phyloP scores from a whole-genome alignment of 2,329 filamentous ascomycete species.

The Helotiales sp. region DNA sequence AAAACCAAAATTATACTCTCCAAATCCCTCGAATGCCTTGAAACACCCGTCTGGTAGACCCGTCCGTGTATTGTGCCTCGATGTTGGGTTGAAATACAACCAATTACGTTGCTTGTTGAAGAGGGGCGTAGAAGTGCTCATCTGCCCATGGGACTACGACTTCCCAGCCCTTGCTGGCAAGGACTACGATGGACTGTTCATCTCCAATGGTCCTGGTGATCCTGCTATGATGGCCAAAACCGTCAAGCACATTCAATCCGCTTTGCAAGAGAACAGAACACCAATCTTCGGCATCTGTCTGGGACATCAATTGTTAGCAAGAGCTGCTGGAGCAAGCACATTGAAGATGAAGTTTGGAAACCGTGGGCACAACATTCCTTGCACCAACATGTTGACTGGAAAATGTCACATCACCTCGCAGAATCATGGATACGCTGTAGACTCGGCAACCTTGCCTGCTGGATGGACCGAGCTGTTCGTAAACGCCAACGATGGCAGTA shows the following conservation, averaged over 20 bases:
- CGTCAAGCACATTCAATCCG: slow-evolving; percentile 74
- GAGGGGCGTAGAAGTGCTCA: slow-evolving; percentile 88
- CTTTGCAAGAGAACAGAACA: slow-evolving; percentile 75
- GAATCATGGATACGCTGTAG: slow-evolving; percentile 96
- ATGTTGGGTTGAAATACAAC: slow-evolving; percentile 98
- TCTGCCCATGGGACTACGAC: slow-evolving; percentile 96
- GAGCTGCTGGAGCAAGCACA: slow-evolving; percentile 82
- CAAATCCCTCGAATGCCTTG: slow-evolving; percentile 67
- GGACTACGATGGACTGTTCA: slow-evolving; percentile 93
- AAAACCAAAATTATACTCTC: slow-evolving; percentile 81
- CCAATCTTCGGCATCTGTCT: slow-evolving; percentile 97
- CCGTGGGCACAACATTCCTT: slow-evolving; percentile 97
- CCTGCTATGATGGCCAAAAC: slow-evolving; percentile 81
- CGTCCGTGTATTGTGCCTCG: slow-evolving; percentile 86
- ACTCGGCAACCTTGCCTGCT: slow-evolving; percentile 70
- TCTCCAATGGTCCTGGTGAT: slow-evolving; percentile 97
- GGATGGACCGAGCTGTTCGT: slow-evolving; percentile 95
- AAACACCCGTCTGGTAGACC: slow-evolving; percentile 86
- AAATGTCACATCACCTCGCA: slow-evolving; percentile 99
- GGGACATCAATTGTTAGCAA: slow-evolving; percentile 88
- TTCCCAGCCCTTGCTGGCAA: slow-evolving; percentile 74
- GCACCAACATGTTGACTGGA: slow-evolving; percentile 91
- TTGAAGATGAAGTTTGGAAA: slow-evolving; percentile 99
- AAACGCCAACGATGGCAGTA: slow-evolving; percentile 97
- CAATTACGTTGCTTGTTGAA: slow-evolving; percentile 91